Evolutionary conservation across 139 green algal genomes (phyloP).

Genomic region (Volvox africanus): DNA sequence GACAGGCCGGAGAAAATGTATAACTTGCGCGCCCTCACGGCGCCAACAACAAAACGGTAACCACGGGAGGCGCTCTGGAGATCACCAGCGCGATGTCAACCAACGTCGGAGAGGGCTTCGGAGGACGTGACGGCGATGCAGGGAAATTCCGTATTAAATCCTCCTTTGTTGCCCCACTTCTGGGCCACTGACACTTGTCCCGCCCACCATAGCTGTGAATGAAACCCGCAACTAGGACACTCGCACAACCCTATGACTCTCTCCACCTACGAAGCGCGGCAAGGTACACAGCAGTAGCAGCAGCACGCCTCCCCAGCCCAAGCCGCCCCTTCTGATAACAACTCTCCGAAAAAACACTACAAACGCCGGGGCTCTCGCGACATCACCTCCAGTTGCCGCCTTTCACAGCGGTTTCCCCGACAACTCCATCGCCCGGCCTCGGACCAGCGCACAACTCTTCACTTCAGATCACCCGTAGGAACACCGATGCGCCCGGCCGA

Average conservation of each 20-base stretch:
- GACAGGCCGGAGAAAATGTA: neutral
- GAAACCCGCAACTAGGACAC: neutral
- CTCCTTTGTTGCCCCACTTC: too few species aligned
- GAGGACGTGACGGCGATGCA: neutral
- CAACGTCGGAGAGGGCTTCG: too few species aligned
- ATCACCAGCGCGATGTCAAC: neutral
- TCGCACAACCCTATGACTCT: neutral
- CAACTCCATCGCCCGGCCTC: neutral
- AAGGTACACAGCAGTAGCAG: too few species aligned
- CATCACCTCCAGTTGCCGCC: neutral
- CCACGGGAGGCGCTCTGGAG: neutral
- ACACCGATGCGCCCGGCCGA: too few species aligned
- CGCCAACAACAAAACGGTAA: neutral
- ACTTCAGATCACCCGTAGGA: too few species aligned
- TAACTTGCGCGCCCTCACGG: neutral
- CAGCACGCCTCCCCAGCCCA: neutral
- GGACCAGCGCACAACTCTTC: too few species aligned
- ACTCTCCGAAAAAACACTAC: neutral
- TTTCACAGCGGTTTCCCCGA: neutral
- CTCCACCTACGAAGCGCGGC: neutral
- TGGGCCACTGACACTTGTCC: too few species aligned
- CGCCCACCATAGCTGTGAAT: neutral
- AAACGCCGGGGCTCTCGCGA: neutral
- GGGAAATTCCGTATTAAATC: neutral
- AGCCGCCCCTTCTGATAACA: neutral